These are phyloP conservation scores for Lentinula raphanica DNA, from an alignment of 768 basidiomycete species.

Conservation along the genomic window DNA sequence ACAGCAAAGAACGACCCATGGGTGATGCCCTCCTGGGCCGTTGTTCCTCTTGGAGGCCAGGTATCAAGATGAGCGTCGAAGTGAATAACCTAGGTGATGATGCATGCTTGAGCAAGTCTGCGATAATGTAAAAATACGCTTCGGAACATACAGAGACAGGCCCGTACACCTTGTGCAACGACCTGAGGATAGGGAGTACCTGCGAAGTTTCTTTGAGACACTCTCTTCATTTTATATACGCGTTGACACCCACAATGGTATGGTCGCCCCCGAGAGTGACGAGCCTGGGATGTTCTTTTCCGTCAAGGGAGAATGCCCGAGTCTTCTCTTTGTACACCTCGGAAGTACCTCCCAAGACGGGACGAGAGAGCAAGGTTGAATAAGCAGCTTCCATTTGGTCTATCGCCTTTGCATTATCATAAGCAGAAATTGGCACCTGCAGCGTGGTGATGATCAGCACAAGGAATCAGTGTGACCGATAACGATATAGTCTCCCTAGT, in stretches of 20 bases:
- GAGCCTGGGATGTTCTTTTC: conserved; percentile 57
- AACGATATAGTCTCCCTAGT: no score
- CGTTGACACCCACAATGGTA: conserved; percentile 42
- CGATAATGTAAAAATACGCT: conserved; percentile 53
- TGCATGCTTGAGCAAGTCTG: conserved; percentile 33
- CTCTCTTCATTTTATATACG: not conserved
- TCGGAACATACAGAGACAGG: conserved; percentile 55
- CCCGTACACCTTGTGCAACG: conserved; percentile 61
- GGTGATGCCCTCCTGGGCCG: conserved; percentile 46
- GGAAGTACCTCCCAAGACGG: conserved; percentile 25
- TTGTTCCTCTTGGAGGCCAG: conserved; percentile 33
- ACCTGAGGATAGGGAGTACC: conserved; percentile 64
- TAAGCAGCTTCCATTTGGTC: conserved; percentile 69
- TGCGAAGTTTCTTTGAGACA: conserved; percentile 4
- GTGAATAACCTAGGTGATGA: conserved; percentile 54
- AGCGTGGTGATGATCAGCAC: not conserved
- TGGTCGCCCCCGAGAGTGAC: conserved; percentile 69
- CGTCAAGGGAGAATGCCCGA: conserved; percentile 41
- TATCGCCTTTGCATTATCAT: conserved; percentile 58
- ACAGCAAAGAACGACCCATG: conserved; percentile 68
- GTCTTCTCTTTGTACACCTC: conserved; percentile 19
- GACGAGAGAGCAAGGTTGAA: conserved; percentile 48
- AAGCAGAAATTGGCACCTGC: conserved; percentile 35
- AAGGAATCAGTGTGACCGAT: no score
- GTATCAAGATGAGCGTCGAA: conserved; percentile 66